Evolutionary conservation across 495 filamentous ascomycete genomes (phyloP), one percentile per base, ranked within the genome.

Genomic region (Penicillium paxilli): DNA sequence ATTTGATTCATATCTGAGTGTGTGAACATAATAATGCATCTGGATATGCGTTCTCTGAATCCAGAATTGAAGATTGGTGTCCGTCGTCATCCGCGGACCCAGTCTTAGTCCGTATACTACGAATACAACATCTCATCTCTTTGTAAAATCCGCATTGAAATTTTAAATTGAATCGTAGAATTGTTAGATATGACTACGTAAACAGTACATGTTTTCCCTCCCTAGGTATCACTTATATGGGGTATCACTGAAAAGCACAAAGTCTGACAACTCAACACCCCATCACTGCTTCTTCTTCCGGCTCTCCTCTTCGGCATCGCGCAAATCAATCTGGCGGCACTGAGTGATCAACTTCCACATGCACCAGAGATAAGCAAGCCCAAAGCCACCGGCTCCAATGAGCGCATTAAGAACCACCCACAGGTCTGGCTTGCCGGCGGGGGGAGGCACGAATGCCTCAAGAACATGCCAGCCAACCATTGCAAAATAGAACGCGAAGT

Each of bases 331-430:
- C 38, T 47, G 51, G 16, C 66, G 58, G 45, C 85, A 86, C 63
- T 90, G 83, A 49, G 75, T 69, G 33, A 90, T 68, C 55, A 96
- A 58, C 56, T 80, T 84, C 81, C 82, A 86, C 47, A 91, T 68
- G 62, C 90, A 96, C 95, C 95, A 98, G 4, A 93, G 65, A 69
- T 96, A 96, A 62, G 90, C 92, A 20, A 96, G 70, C 0, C 83
- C 83, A 63, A 97, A 98, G 2, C 91, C 93, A 9, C 80, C 87
- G 23, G 88, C 88, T 6, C 93, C 94, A 8, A 98, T 73, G 20
- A 90, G 80, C 3, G 91, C 92, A 60, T 98, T 98, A 10, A 85
- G 71, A 1, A 98, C 95, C 7, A 92, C 86, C 91, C 92, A 98
- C 9, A 98, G 68, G 75, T 98, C 94, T 11, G 94, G 94, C 65